These are phyloP conservation scores for Exophiala oligosperma DNA, from an alignment of 2,329 filamentous ascomycete genomes.

Conservation along the genomic window DNA sequence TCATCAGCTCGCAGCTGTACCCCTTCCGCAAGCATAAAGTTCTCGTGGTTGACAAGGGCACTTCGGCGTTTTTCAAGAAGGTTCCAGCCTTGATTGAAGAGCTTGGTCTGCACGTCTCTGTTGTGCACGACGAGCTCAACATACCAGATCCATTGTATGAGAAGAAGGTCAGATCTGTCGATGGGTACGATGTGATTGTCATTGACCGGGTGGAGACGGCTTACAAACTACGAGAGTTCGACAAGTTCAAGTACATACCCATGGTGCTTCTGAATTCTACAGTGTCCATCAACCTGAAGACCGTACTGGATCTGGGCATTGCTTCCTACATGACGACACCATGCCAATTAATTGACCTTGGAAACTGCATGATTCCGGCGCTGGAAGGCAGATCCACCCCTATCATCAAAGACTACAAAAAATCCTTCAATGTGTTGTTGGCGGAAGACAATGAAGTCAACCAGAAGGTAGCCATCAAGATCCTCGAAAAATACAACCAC, in stretches of 20 bases:
- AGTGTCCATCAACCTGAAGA: conserved; percentile 89
- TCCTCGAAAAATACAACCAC: conserved; percentile 89
- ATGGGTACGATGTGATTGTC: conserved; percentile 90
- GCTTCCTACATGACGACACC: conserved; percentile 99
- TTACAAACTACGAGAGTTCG: conserved; percentile 77
- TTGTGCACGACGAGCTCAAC: conserved; percentile 75
- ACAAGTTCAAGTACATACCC: conserved; percentile 97
- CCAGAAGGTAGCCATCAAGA: conserved; percentile 92
- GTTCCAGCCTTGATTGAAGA: conserved; percentile 75
- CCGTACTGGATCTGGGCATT: conserved; percentile 89
- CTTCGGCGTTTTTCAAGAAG: conserved; percentile 73
- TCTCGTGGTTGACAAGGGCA: conserved; percentile 89
- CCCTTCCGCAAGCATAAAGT: conserved; percentile 94
- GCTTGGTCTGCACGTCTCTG: conserved; percentile 77
- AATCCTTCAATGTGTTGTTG: conserved; percentile 90
- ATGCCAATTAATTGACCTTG: conserved; percentile 88
- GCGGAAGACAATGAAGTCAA: conserved; percentile 98
- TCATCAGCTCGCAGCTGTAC: conserved; percentile 78
- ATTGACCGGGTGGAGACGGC: conserved; percentile 93
- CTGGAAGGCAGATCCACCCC: conserved; percentile 91
- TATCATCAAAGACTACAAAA: conserved; percentile 87
- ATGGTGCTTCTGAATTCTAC: conserved; percentile 88
- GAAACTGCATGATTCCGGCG: conserved; percentile 93
- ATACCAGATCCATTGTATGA: conserved; percentile 59
- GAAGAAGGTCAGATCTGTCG: conserved; percentile 50